Evolutionary conservation across 2,329 filamentous ascomycete species (phyloP).

Genomic region (Exophiala oligosperma): DNA sequence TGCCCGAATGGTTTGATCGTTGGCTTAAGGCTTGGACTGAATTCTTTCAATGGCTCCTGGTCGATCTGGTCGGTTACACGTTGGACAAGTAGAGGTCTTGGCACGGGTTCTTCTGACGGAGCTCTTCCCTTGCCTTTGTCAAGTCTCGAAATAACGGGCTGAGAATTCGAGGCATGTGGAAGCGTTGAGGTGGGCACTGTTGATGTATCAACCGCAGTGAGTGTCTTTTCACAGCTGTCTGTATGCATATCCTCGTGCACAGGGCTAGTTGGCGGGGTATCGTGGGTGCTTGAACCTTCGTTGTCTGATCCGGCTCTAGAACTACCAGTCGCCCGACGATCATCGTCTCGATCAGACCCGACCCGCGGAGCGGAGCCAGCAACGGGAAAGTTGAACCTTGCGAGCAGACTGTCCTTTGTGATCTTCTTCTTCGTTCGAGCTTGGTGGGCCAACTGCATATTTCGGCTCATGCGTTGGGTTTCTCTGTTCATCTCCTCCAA

Average conservation of each 20-base stretch:
- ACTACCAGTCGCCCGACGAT: slow-evolving; percentile 46
- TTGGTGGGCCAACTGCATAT: slow-evolving; percentile 87
- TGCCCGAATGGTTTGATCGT: neutral
- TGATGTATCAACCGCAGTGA: neutral
- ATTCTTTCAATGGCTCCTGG: neutral
- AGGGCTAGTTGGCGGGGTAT: slow-evolving; percentile 72
- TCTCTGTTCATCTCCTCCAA: slow-evolving; percentile 93
- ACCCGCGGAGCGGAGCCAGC: slow-evolving; percentile 30
- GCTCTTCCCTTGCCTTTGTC: slow-evolving; percentile 66
- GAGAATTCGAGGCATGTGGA: slow-evolving; percentile 7
- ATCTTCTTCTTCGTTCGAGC: slow-evolving; percentile 91
- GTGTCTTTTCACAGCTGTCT: slow-evolving; percentile 8
- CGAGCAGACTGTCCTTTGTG: slow-evolving; percentile 77
- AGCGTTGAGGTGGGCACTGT: too few species aligned
- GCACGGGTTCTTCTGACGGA: slow-evolving; percentile 19
- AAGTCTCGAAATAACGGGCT: neutral
- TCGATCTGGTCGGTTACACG: neutral
- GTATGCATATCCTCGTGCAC: slow-evolving; percentile 34
- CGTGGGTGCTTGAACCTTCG: slow-evolving; percentile 46
- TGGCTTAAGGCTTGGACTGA: slow-evolving; percentile 9
- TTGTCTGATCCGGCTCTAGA: slow-evolving; percentile 51
- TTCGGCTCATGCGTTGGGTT: slow-evolving; percentile 85
- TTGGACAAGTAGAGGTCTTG: neutral
- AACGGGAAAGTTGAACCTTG: slow-evolving; percentile 71
- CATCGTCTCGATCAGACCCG: slow-evolving; percentile 21